Evolutionary conservation across 2,329 filamentous ascomycete species (phyloP), one percentile per base, ranked within the genome.

Genomic region (Claviceps sp.): DNA sequence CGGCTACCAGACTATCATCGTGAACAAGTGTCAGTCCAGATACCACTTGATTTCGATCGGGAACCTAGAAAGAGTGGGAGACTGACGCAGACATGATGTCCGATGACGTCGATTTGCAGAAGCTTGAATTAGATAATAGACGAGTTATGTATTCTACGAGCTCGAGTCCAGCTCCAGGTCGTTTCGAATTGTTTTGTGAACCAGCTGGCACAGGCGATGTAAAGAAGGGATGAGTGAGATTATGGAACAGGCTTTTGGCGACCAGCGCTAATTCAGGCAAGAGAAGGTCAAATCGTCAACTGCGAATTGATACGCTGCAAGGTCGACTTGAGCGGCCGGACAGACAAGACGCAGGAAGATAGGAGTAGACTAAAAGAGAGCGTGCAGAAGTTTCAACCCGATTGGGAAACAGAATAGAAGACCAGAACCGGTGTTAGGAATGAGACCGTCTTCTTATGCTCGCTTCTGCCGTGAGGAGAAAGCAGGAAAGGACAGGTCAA

Each of bases 1-100:
- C 74, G 68, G 72, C 77, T 79, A 69, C 76, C 74, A 79, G 76
- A 77, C 77, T 80, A 61, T 55, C 23, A 17, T 50, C 8, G 42
- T 48, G 51, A n/a, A 23, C 17, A 29, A 45, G 17, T 22, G 22
- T 52, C 38, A 52, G 51, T 42, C 13, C 4, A 14, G 2, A 39
- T 42, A 29, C 26, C 14, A 16, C 37, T 20, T 16, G 16, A 9
- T 40, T 38, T 14, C 47, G 37, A 17, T 14, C 14, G 20, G 23
- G 36, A 11, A 14, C 29, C 13, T 37, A 20, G n/a, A 23, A 11
- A 42, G 17, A n/a, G 20, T 26, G 7, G 16, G 29, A 16, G 44
- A 51, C 52, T 46, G 48, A 53, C 52, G 52, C 52, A 53, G 52
- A 53, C 52, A 53, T 53, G 46, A 23, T 49, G 38, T 0, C 11